A percentile compares a stretch with the other conserved stretches of the same genome.
These are phyloP conservation scores for Citrus mangshanensis DNA, from an alignment of 345 rosid species.

Conservation along the genomic window DNA sequence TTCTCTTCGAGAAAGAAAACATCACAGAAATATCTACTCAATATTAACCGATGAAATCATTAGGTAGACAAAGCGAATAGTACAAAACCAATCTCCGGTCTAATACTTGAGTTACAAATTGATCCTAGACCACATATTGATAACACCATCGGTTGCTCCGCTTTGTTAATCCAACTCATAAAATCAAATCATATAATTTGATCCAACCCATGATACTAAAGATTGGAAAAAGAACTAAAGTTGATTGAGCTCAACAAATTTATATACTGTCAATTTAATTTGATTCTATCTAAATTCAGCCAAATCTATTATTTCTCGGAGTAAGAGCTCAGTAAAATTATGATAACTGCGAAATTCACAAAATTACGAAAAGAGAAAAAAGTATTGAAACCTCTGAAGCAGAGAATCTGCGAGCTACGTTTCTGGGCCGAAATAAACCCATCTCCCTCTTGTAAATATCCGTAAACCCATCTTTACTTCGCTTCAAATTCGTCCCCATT, in stretches of 20 bases:
- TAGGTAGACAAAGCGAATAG: not conserved
- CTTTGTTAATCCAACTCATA: not conserved
- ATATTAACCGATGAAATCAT: not conserved
- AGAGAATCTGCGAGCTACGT: slow-evolving; percentile 26
- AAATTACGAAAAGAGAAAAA: not conserved
- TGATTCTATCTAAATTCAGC: not conserved
- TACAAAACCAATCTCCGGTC: not conserved
- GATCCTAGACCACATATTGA: not conserved
- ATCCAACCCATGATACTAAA: not conserved
- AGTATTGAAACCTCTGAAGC: slow-evolving; percentile 31
- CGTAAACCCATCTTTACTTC: slow-evolving; percentile 19
- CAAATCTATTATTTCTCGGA: not conserved
- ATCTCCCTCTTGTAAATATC: slow-evolving; percentile 33
- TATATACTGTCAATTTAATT: not conserved
- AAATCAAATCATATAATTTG: not conserved
- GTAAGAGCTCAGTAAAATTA: not conserved
- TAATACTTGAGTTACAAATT: not conserved
- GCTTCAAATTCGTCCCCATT: slow-evolving; percentile 20
- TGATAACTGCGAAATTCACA: not conserved
- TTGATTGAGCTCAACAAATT: not conserved
- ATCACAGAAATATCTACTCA: not conserved
- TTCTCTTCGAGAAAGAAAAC: not conserved
- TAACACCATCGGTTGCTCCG: not conserved
- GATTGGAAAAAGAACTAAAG: not conserved
- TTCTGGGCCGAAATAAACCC: slow-evolving; percentile 30